Percentiles rank a stretch among this genome's conserved stretches.
Evolutionary conservation across 2,329 filamentous ascomycete species (phyloP).

Genomic region (Acrodontium crateriforme): DNA sequence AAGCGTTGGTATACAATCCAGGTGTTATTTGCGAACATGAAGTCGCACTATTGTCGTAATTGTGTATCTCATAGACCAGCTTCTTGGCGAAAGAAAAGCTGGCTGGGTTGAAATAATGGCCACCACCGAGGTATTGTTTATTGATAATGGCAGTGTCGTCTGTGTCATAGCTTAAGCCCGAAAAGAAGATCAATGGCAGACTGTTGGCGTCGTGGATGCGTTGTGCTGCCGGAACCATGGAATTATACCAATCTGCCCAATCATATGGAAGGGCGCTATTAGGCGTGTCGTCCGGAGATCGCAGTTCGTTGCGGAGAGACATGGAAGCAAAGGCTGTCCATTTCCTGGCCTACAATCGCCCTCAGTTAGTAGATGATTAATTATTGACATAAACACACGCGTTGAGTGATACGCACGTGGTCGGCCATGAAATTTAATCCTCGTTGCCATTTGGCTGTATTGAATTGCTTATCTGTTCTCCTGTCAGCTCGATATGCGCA

Average conservation of each 20-base stretch:
- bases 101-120: slow-evolving; percentile 33
- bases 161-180: slow-evolving; percentile 45
- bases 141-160: slow-evolving; percentile 36
- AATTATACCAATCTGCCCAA: slow-evolving; percentile 43
- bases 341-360: slow-evolving; percentile 6
- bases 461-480: slow-evolving; percentile 39
- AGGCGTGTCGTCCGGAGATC: slow-evolving; percentile 23
- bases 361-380: too few relatives aligned
- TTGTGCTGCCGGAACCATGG: slow-evolving; percentile 34
- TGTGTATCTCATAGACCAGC: slow-evolving; percentile 47
- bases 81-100: slow-evolving; percentile 41
- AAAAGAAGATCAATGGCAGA: slow-evolving; percentile 43
- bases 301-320: slow-evolving; percentile 42
- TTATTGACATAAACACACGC: slow-evolving; percentile 9
- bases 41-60: slow-evolving; percentile 40
- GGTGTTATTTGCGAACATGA: slow-evolving; percentile 35
- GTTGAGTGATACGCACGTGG: slow-evolving; percentile 22
- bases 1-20: slow-evolving; percentile 38
- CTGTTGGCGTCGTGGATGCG: slow-evolving; percentile 40
- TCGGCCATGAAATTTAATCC: slow-evolving; percentile 47
- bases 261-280: slow-evolving; percentile 30
- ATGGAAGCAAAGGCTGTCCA: slow-evolving; percentile 38
- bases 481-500: too few relatives aligned
- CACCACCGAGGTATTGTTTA: slow-evolving; percentile 35
- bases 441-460: slow-evolving; percentile 45